Conservation (phyloP, 139 green algal genomes). For the Monoraphidium neglectum region DNA sequence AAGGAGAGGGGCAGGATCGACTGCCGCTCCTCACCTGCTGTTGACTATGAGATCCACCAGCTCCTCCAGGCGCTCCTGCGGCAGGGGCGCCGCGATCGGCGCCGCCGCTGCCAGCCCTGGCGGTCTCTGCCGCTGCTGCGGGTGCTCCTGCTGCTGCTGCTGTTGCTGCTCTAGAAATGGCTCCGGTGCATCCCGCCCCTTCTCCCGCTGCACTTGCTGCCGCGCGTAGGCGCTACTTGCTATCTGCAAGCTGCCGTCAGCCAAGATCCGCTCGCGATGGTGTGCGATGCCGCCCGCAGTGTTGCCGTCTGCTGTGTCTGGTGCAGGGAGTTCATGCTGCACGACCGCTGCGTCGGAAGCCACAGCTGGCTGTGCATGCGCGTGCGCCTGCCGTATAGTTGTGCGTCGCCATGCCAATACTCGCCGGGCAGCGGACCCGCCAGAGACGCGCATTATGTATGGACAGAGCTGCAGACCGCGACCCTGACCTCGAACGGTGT, state of each 20-base stretch:
- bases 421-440: too few species aligned
- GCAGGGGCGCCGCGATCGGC: constrained; percentile 36
- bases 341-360: too few species aligned
- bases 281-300: neutral
- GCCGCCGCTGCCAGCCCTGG: constrained; percentile 23
- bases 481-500: too few species aligned
- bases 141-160: constrained; percentile 5
- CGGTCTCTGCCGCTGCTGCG: neutral
- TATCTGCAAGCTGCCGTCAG: constrained; percentile 14
- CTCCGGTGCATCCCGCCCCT: too few species aligned
- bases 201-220: constrained; percentile 3
- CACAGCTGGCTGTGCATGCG: too few species aligned
- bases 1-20: too few species aligned
- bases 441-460: too few species aligned
- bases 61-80: constrained; percentile 38
- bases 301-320: neutral
- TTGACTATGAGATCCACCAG: constrained; percentile 49
- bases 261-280: constrained; percentile 20
- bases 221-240: neutral
- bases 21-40: neutral
- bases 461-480: too few species aligned
- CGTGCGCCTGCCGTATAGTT: too few species aligned
- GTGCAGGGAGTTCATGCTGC: too few species aligned
- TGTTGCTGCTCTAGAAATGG: too few species aligned
- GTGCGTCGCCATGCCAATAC: too few species aligned